Percentiles rank a stretch among this genome's conserved stretches.
Conservation (phyloP, 2,329 filamentous ascomycete genomes). For the Ilyonectria sp. region DNA sequence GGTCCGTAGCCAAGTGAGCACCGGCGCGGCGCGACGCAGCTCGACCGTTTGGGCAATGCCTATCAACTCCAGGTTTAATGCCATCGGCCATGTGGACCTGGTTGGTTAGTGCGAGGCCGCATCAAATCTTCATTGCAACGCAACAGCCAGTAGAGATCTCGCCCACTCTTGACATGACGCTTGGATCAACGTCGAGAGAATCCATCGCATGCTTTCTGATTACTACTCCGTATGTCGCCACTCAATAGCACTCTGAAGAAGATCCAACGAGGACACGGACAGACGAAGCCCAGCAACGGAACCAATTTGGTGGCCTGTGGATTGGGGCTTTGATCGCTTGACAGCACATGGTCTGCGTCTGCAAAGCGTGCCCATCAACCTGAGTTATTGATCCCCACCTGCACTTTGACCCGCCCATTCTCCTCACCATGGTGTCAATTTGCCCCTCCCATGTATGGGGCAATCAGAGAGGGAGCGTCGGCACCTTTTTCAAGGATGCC, state of each 20-base stretch:
- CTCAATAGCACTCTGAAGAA: conserved; percentile 6
- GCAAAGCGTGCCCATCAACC: conserved; percentile 26
- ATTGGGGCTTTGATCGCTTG: conserved; percentile 44
- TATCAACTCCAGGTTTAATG: conserved; percentile 43
- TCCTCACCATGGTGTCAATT: conserved; percentile 31
- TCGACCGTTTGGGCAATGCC: conserved; percentile 50
- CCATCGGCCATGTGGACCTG: conserved; percentile 39
- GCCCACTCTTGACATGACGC: conserved; percentile 9
- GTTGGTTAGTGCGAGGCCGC: conserved; percentile 33
- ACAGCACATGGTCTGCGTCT: conserved; percentile 26
- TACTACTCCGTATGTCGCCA: neutral
- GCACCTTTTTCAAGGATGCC: neutral
- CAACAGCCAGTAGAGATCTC: conserved; percentile 29
- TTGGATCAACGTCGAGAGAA: conserved; percentile 5
- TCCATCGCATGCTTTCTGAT: neutral
- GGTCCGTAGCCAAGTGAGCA: conserved; percentile 44
- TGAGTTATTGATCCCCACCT: conserved; percentile 27
- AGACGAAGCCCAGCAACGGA: conserved; percentile 28
- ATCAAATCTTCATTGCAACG: conserved; percentile 33
- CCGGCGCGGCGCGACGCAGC: conserved; percentile 49
- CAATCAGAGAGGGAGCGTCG: neutral
- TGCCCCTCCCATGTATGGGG: conserved; percentile 15
- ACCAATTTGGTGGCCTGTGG: conserved; percentile 39
- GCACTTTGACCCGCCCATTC: conserved; percentile 22
- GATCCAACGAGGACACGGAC: conserved; percentile 18